phyloP scores from a whole-genome alignment of 495 filamentous ascomycete genomes.

The Penicillium roqueforti region DNA sequence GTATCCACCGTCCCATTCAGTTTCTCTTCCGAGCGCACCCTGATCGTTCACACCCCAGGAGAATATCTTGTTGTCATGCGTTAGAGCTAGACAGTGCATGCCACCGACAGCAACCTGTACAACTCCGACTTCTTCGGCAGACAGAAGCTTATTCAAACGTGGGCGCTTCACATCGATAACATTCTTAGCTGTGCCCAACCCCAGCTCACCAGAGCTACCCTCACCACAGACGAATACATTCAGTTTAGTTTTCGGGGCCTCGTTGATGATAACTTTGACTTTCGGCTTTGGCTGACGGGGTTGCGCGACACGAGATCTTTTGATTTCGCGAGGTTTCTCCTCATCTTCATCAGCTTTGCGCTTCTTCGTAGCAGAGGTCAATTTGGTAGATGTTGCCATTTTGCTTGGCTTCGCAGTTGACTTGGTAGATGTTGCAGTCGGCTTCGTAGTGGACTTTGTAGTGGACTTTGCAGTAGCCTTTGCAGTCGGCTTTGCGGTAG shows the following conservation, averaged over 20 bases:
- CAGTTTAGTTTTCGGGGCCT: conserved; percentile 44
- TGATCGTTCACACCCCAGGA: conserved; percentile 71
- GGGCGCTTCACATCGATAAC: conserved; percentile 65
- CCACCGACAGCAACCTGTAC: conserved; percentile 59
- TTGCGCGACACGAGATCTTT: conserved; percentile 17
- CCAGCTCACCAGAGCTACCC: conserved; percentile 64
- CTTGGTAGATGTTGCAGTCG: conserved; percentile 3
- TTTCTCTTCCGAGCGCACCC: conserved; percentile 59
- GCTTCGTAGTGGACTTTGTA: conserved; percentile 13
- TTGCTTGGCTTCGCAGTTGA: conserved; percentile 6
- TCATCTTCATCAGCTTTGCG: conserved; percentile 37
- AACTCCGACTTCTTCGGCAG: conserved; percentile 56
- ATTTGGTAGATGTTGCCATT: conserved; percentile 12
- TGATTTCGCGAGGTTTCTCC: conserved; percentile 24
- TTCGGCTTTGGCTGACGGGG: conserved; percentile 25
- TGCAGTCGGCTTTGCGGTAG: conserved; percentile 7
- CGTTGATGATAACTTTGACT: conserved; percentile 39
- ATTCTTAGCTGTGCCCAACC: conserved; percentile 57
- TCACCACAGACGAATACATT: conserved; percentile 68
- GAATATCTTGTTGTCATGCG: conserved; percentile 57
- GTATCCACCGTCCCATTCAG: conserved; percentile 57
- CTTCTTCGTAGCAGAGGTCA: conserved; percentile 30
- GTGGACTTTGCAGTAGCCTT: conserved; percentile 6
- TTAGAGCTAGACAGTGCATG: conserved; percentile 62
- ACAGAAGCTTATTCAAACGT: conserved; percentile 56